A percentile compares a stretch with the other conserved stretches of the same genome.
These are phyloP conservation scores for Achaetomium macrosporum DNA, from an alignment of 2,329 filamentous ascomycete genomes.

Conservation along the genomic window DNA sequence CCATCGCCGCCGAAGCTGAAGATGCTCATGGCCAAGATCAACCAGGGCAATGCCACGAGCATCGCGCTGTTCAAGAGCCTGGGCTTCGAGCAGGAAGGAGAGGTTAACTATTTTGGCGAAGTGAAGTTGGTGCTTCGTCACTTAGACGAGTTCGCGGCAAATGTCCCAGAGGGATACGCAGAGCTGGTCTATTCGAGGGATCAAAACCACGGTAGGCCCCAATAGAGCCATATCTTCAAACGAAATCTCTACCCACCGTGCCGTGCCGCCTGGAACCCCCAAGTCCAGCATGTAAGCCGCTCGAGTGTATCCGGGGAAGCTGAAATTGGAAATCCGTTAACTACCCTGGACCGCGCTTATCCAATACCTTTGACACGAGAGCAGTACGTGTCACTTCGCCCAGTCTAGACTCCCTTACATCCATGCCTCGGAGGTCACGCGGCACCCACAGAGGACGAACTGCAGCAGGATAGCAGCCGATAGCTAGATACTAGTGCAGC, in stretches of 20 bases:
- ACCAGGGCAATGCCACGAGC: slow-evolving; percentile 49
- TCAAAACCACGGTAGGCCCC: neutral
- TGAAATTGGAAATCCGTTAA: too few species aligned
- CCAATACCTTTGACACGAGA: too few species aligned
- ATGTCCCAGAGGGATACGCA: slow-evolving; percentile 20
- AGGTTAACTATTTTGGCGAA: slow-evolving; percentile 56
- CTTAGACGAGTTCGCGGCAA: slow-evolving; percentile 18
- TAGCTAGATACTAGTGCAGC: too few species aligned
- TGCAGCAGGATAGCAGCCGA: too few species aligned
- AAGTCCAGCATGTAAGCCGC: too few species aligned
- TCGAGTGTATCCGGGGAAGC: too few species aligned
- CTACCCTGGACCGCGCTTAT: too few species aligned
- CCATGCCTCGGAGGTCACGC: too few species aligned
- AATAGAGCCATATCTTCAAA: neutral
- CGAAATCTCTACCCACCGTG: neutral
- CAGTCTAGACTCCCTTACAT: too few species aligned
- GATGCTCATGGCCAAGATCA: slow-evolving; percentile 40
- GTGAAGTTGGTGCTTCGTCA: slow-evolving; percentile 42
- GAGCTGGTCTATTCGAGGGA: slow-evolving; percentile 24
- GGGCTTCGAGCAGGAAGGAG: slow-evolving; percentile 47
- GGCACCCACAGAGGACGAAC: too few species aligned
- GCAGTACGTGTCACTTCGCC: too few species aligned
- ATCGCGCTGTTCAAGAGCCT: slow-evolving; percentile 46
- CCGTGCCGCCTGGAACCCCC: too few species aligned
- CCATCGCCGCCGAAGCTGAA: slow-evolving; percentile 18